Evolutionary conservation across 176 grass and related monocot species (phyloP).

Genomic region (Poa pratensis): DNA sequence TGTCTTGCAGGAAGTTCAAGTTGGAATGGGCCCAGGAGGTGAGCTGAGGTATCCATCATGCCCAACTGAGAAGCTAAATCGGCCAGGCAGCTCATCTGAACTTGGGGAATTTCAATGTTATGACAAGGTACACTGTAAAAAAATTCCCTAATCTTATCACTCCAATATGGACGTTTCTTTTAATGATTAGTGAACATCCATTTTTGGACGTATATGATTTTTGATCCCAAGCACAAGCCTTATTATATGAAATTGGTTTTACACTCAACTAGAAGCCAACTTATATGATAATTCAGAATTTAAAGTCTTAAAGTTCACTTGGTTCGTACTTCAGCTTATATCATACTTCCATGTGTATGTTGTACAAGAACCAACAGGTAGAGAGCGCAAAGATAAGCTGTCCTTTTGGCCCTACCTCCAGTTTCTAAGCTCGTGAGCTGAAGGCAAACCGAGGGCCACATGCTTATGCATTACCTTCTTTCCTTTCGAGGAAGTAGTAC

Average conservation of each 20-base stretch:
- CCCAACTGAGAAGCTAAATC: conserved; percentile 63
- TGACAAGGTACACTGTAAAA: conserved; percentile 59
- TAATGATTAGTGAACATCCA: background rate
- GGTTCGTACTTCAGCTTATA: conserved; percentile 13
- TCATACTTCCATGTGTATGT: background rate
- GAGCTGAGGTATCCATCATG: conserved; percentile 83
- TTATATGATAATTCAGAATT: conserved; percentile 11
- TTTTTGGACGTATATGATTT: conserved; percentile 11
- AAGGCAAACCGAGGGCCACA: conserved; percentile 16
- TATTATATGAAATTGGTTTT: conserved; percentile 21
- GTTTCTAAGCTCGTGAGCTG: conserved; percentile 17
- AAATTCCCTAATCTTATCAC: conserved; percentile 9
- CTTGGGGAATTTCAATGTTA: conserved; percentile 83
- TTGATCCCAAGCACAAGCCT: background rate
- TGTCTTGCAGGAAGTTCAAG: conserved; percentile 69
- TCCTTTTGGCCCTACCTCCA: background rate
- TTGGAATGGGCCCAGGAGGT: conserved; percentile 86
- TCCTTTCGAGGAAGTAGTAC: conserved; percentile 21
- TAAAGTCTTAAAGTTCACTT: background rate
- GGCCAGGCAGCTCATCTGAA: conserved; percentile 44
- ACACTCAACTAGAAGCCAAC: background rate
- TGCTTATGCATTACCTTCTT: background rate
- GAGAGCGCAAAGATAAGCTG: background rate
- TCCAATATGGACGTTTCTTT: background rate
- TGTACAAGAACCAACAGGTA: background rate